Base-by-base conservation (phyloP, 257 asterid genomes). In the Gentiana straminea region DNA sequence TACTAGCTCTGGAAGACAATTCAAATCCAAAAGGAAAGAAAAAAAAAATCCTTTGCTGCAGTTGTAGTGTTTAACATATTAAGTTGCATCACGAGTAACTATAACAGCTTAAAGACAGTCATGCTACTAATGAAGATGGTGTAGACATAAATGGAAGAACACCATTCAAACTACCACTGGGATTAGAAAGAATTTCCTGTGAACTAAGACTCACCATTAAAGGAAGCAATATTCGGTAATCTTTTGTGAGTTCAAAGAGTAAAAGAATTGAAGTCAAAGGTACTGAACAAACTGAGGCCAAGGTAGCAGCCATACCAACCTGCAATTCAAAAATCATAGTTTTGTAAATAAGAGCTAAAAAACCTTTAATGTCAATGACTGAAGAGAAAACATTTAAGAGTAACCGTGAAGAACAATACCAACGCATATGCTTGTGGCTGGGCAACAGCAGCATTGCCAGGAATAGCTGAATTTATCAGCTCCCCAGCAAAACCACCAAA, bases 301-400 rank as follows among this genome's bases (percentile, higher is more conserved):
- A 67, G 47, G 99, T 92, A 69, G 97, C 99, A 69, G 99, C 99
- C 99, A 92, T 92, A 51, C 99, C 99, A 68, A 92, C 97, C 98
- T 92, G 80, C 79, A 74, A 41, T 52, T 70, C 55, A 58, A 11
- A 33, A 47, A 36, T 48, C 66, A 52, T n/a, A 49, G 48, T 44
- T 1, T 5, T 4, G 3, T 47, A 15, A 38, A 56, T n/a, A 24
- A 62, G 57, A 33, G 39, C 50, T 48, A 55, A 54, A 36, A 55
- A 64, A 45, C 36, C 45, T 41, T 52, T 48, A 44, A 50, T 11
- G 35, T 60, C 46, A 4, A 58, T 64, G 57, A 35, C 53, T 58
- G 55, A 50, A 46, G 52, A 37, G 51, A 41, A 10, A 41, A 41
- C 5, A 41, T 10, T 43, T 9, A 51, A 60, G 48, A 44, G 44